Evolutionary conservation across 2,329 filamentous ascomycete genomes (phyloP).

Genomic region (Trichophyton verrucosum): DNA sequence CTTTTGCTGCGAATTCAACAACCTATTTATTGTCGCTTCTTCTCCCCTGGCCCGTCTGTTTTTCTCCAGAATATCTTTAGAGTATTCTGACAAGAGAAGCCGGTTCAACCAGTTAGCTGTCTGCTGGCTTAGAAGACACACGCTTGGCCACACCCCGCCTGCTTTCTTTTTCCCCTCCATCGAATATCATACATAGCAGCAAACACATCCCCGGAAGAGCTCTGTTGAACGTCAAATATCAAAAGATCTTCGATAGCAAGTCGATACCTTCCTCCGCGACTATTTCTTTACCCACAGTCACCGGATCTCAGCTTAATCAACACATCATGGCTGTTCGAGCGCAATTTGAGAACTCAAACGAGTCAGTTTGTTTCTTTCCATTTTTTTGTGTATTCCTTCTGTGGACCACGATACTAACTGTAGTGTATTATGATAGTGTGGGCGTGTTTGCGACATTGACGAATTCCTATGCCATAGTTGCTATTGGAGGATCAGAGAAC

Average conservation of each 20-base stretch:
- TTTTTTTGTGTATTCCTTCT: background rate
- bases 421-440: conserved; percentile 47
- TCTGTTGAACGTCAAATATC: background rate
- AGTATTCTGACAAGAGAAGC: background rate
- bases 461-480: conserved; percentile 91
- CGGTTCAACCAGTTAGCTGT: background rate
- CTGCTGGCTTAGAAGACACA: background rate
- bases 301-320: background rate
- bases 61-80: background rate
- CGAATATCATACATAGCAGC: background rate
- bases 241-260: background rate
- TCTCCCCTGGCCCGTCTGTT: background rate
- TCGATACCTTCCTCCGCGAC: background rate
- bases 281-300: background rate
- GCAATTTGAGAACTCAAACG: conserved; percentile 40
- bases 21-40: background rate
- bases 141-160: background rate
- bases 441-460: conserved; percentile 95
- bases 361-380: conserved; percentile 22
- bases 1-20: background rate
- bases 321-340: conserved; percentile 36
- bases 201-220: background rate
- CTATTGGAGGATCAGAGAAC: conserved; percentile 91
- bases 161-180: background rate
- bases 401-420: background rate